Conservation (phyloP, 1,284 basidiomycete species). For the Fistulina hepatica region DNA sequence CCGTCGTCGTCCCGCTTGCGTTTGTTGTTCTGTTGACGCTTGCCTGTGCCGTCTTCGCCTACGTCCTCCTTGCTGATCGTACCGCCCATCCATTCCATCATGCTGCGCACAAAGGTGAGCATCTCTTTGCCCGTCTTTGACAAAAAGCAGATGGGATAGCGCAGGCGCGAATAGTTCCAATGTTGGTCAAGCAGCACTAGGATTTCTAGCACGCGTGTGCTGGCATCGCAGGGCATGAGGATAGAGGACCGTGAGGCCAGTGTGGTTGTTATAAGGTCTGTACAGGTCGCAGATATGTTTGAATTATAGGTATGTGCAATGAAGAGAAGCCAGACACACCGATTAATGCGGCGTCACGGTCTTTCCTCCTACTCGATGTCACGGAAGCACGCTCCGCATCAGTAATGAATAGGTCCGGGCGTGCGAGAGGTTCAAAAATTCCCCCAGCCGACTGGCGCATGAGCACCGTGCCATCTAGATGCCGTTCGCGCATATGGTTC, state of each 20-base stretch:
- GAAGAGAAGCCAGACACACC: conserved; percentile 36
- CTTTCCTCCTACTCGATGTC: conserved; percentile 80
- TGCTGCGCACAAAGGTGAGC: conserved; percentile 87
- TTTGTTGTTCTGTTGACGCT: conserved; percentile 45
- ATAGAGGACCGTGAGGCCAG: conserved; percentile 70
- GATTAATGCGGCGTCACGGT: conserved; percentile 82
- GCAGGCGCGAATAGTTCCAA: conserved; percentile 81
- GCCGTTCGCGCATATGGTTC: conserved; percentile 95
- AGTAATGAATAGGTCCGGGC: conserved; percentile 90
- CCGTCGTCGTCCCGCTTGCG: conserved; percentile 53
- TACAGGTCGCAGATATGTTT: conserved; percentile 11
- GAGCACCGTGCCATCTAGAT: conserved; percentile 90
- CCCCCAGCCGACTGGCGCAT: conserved; percentile 61
- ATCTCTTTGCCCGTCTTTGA: conserved; percentile 89
- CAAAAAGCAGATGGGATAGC: conserved; percentile 85
- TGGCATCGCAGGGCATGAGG: conserved; percentile 87
- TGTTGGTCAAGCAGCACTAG: conserved; percentile 95
- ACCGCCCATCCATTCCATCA: conserved; percentile 99
- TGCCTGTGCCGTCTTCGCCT: conserved; percentile 55
- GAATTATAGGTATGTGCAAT: too few relatives aligned
- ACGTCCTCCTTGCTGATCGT: conserved; percentile 85
- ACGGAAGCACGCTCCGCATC: conserved; percentile 80
- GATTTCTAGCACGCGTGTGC: conserved; percentile 87
- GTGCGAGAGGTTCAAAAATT: conserved; percentile 77
- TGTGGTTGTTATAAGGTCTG: conserved; percentile 81